Base-by-base conservation (phyloP, 2,329 filamentous ascomycete species). In the Lecanosticta acicola region DNA sequence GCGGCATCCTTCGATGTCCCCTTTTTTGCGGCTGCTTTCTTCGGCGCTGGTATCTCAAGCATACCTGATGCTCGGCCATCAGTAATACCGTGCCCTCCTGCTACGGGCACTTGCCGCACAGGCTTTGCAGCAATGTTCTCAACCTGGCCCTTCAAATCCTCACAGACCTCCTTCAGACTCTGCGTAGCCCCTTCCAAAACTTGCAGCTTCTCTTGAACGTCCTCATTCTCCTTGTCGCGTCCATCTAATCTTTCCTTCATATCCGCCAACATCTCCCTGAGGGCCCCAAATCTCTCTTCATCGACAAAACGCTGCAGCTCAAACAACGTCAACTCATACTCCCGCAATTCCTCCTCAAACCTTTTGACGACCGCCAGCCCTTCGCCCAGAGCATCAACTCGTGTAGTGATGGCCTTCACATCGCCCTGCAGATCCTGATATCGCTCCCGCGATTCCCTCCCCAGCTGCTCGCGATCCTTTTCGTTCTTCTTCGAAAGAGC, bases 331-430 rank as follows among this genome's bases (percentile, higher is more conserved):
- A 53, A 16, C 29, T 48, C 43, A 33, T 58, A 54, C 26, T 48
- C 34, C 14, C 40, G 40, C 32, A 60, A 56, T 2, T 57, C 44
- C 1, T 56, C 50, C 21, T 48, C 51, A 18, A 61, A 38, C 10
- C 56, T 51, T 29, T 58, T 51, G 11, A 35, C 33, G 8, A 8
- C n/a, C 33, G 33, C 7, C 33, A 17, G 8, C n/a, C 26, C 26
- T 32, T 45, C 39, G 29, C 53, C 51, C 7, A 61, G 34, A 1
- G 32, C 39, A 4, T 47, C 46, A 8, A 59, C 36, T 38, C 57
- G 51, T 19, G 37, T 32, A 5, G 43, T 47, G 26, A 55, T 47
- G 9, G 51, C 48, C 20, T 55, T 54, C 21, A 45, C 48, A 1
- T 54, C 51, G 1, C 32, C 43, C 3, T 50, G 36, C 16, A 55